A percentile compares a stretch with the other conserved stretches of the same genome.
These are phyloP conservation scores for Leptographium procerum DNA, from an alignment of 2,329 filamentous ascomycete genomes.

Conservation along the genomic window DNA sequence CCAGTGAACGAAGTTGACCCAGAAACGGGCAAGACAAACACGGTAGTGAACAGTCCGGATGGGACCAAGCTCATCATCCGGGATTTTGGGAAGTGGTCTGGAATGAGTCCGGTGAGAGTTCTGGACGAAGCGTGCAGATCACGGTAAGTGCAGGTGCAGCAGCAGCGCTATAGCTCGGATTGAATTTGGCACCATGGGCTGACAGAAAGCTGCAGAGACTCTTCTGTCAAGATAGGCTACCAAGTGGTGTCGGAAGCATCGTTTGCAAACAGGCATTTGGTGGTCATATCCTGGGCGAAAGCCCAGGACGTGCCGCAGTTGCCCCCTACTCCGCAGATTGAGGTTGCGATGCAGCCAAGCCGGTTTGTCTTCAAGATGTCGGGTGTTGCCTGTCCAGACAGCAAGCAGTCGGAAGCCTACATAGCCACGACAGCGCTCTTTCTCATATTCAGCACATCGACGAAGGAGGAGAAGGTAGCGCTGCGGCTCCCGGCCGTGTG, in stretches of 20 bases:
- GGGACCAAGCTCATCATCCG: conserved; percentile 51
- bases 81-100: conserved; percentile 76
- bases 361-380: conserved; percentile 62
- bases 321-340: conserved; percentile 30
- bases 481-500: conserved; percentile 67
- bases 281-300: conserved; percentile 72
- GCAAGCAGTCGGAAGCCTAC: conserved; percentile 76
- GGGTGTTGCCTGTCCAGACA: conserved; percentile 59
- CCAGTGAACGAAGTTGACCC: conserved; percentile 50
- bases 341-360: conserved; percentile 33
- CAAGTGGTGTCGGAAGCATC: conserved; percentile 59
- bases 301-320: conserved; percentile 39
- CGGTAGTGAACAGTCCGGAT: conserved; percentile 39
- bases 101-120: conserved; percentile 62
- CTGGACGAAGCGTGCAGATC: conserved; percentile 83
- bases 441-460: conserved; percentile 62
- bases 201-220: conserved; percentile 38
- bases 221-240: conserved; percentile 55
- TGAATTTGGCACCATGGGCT: too few relatives aligned
- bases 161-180: background rate
- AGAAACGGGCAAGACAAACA: conserved; percentile 45
- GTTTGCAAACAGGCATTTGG: conserved; percentile 64
- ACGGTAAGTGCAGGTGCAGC: conserved; percentile 35
- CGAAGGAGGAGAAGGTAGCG: conserved; percentile 78
- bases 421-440: conserved; percentile 75